phyloP scores from a whole-genome alignment of 306 rosid species.

The Begonia loranthoides region DNA sequence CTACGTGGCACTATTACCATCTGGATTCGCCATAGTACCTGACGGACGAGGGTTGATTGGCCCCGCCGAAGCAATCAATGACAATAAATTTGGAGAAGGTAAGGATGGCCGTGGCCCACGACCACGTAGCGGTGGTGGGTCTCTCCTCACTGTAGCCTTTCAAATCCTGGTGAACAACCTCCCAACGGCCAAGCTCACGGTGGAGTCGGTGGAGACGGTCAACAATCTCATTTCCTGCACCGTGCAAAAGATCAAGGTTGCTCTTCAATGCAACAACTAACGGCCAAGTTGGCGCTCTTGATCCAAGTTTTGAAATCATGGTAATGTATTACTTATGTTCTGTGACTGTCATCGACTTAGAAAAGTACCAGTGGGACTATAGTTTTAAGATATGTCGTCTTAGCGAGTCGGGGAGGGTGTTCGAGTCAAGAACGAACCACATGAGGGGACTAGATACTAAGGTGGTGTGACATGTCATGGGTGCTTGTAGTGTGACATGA shows the following conservation, averaged over 20 bases:
- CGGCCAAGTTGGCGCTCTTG: background rate
- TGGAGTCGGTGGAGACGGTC: conserved; percentile 54
- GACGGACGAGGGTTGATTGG: conserved; percentile 45
- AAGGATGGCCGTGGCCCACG: conserved; percentile 6
- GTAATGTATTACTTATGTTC: background rate
- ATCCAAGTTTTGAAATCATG: too few species aligned
- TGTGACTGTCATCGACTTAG: conserved; percentile 7
- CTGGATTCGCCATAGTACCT: conserved; percentile 75
- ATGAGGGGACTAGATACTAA: conserved; percentile 1
- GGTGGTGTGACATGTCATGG: background rate
- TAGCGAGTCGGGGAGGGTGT: conserved; percentile 21
- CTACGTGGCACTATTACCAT: conserved; percentile 79
- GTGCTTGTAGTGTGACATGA: background rate
- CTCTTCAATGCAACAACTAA: conserved; percentile 61
- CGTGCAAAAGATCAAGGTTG: conserved; percentile 52
- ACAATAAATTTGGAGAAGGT: conserved; percentile 1
- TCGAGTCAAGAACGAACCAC: conserved; percentile 99
- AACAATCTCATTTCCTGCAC: conserved; percentile 43
- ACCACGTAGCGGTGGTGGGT: conserved; percentile 24
- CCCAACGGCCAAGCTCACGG: conserved; percentile 38
- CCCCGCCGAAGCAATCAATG: conserved; percentile 15
- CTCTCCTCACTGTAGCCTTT: conserved; percentile 53
- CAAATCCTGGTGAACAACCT: conserved; percentile 41
- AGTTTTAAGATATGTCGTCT: too few species aligned
- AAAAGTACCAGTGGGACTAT: background rate